A percentile compares a stretch with the other conserved stretches of the same genome.
Evolutionary conservation across 495 filamentous ascomycete genomes (phyloP).

Genomic region (Astrothelium subdiscretum): DNA sequence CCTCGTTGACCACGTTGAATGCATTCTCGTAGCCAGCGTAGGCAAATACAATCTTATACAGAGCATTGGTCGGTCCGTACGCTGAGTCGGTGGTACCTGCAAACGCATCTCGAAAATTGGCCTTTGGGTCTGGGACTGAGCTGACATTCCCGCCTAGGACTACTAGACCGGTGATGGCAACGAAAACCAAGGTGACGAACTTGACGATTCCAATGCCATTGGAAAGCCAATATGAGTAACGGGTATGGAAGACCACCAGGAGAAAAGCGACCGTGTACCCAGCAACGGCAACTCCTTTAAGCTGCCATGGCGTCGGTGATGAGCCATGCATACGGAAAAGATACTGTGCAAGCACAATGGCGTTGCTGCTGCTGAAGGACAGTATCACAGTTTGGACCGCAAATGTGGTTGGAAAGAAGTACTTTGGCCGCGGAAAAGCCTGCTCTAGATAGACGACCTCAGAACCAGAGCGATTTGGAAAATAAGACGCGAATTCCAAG

Average conservation of each 20-base stretch:
- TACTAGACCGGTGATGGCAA: constrained; percentile 48
- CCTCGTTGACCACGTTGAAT: constrained; percentile 55
- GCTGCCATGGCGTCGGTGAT: constrained; percentile 42
- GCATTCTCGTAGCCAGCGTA: constrained; percentile 52
- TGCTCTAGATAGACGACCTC: constrained; percentile 59
- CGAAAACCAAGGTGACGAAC: constrained; percentile 44
- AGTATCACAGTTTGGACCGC: constrained; percentile 48
- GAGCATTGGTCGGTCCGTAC: constrained; percentile 42
- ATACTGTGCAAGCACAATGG: constrained; percentile 47
- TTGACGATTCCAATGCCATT: constrained; percentile 48
- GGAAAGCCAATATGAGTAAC: constrained; percentile 41
- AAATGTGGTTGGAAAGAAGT: constrained; percentile 50
- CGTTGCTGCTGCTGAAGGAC: constrained; percentile 52
- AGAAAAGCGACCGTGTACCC: constrained; percentile 44
- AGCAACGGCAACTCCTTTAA: constrained; percentile 52
- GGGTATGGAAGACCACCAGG: constrained; percentile 41
- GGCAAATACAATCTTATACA: constrained; percentile 52
- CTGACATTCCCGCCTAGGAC: constrained; percentile 47
- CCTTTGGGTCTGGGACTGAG: constrained; percentile 40
- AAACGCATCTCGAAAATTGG: constrained; percentile 50
- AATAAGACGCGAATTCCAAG: constrained; percentile 49
- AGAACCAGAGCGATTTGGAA: constrained; percentile 52
- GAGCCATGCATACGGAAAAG: constrained; percentile 39
- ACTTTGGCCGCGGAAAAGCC: constrained; percentile 48
- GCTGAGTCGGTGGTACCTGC: constrained; percentile 33